Evolutionary conservation across 2,329 filamentous ascomycete species (phyloP).

Genomic region (Nemania sp.): DNA sequence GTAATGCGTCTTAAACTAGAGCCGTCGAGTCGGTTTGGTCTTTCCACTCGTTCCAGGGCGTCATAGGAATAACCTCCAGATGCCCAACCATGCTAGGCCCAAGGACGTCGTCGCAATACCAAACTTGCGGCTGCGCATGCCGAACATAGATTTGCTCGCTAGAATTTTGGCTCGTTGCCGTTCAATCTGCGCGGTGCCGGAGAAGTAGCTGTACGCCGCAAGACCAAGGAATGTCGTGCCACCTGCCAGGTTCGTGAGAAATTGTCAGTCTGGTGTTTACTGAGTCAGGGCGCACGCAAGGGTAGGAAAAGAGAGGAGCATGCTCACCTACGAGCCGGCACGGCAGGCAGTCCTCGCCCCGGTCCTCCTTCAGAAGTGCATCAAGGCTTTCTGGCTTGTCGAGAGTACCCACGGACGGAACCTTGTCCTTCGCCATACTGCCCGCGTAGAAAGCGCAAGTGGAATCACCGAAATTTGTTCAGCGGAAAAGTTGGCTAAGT

Average conservation of each 20-base stretch:
- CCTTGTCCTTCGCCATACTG: slow-evolving; percentile 51
- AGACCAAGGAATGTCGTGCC: slow-evolving; percentile 75
- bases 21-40: neutral
- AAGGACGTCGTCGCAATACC: slow-evolving; percentile 71
- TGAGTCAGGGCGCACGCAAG: too few relatives aligned
- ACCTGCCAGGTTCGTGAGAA: slow-evolving; percentile 51
- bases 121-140: slow-evolving; percentile 69
- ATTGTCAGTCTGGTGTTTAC: slow-evolving; percentile 11
- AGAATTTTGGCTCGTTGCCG: slow-evolving; percentile 67
- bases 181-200: slow-evolving; percentile 72
- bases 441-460: slow-evolving; percentile 5
- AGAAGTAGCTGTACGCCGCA: slow-evolving; percentile 76
- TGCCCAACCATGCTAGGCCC: slow-evolving; percentile 68
- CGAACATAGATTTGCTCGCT: slow-evolving; percentile 69
- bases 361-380: slow-evolving; percentile 58
- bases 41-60: neutral
- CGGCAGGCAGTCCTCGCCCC: slow-evolving; percentile 67
- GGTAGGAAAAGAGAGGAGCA: neutral
- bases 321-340: slow-evolving; percentile 72
- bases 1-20: neutral
- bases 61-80: slow-evolving; percentile 68
- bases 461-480: neutral
- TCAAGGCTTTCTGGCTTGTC: slow-evolving; percentile 66
- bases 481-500: too few relatives aligned
- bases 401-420: slow-evolving; percentile 55